phyloP scores from a whole-genome alignment of 768 basidiomycete species.

The Trametes meyenii region DNA sequence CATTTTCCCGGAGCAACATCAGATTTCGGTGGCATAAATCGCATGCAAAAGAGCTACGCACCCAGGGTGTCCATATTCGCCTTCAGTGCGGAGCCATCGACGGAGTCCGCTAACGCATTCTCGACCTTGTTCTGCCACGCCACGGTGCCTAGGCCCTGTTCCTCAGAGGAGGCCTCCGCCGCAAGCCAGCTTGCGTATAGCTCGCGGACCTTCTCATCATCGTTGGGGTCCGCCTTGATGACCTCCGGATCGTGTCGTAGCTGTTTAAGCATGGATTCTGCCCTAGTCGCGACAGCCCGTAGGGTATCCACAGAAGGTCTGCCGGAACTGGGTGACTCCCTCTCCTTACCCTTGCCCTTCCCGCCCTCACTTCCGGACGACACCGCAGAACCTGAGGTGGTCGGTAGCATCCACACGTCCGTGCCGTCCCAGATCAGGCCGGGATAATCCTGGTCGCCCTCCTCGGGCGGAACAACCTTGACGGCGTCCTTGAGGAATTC shows the following conservation, averaged over 20 bases:
- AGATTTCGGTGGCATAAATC: slow-evolving; percentile 7
- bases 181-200: slow-evolving; percentile 61
- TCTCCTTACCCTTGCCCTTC: slow-evolving; percentile 44
- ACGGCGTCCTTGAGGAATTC: slow-evolving; percentile 76
- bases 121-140: slow-evolving; percentile 58
- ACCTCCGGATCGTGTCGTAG: slow-evolving; percentile 77
- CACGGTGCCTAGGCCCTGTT: slow-evolving; percentile 52
- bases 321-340: slow-evolving; percentile 31
- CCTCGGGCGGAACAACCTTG: slow-evolving; percentile 87
- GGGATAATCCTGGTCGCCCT: slow-evolving; percentile 35
- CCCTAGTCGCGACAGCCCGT: slow-evolving; percentile 68
- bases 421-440: slow-evolving; percentile 80
- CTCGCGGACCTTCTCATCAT: slow-evolving; percentile 56
- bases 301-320: slow-evolving; percentile 44
- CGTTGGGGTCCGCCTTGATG: slow-evolving; percentile 73
- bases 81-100: slow-evolving; percentile 56
- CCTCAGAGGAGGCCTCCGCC: slow-evolving; percentile 51
- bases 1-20: neutral
- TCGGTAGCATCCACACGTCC: slow-evolving; percentile 82
- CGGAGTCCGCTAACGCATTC: slow-evolving; percentile 50
- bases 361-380: slow-evolving; percentile 27
- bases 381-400: slow-evolving; percentile 28
- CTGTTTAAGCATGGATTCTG: slow-evolving; percentile 74
- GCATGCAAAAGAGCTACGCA: slow-evolving; percentile 35
- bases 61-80: slow-evolving; percentile 61